Evolutionary conservation across 257 asterid genomes (phyloP).

Genomic region (Asclepias syriaca): DNA sequence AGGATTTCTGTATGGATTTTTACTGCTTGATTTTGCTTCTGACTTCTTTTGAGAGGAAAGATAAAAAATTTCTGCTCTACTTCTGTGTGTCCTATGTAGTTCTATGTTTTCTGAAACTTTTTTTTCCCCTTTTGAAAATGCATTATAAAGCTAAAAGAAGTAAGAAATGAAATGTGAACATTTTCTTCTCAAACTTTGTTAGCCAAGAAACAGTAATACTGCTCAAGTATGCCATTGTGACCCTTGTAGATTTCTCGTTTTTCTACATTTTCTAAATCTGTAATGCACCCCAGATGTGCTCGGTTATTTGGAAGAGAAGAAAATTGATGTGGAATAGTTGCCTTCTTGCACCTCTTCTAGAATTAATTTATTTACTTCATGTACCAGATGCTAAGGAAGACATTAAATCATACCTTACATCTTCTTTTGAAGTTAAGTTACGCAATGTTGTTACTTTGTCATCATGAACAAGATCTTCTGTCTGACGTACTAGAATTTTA

Average conservation of each 20-base stretch:
- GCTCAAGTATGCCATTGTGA: not conserved
- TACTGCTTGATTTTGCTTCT: not conserved
- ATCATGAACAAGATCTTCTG: not conserved
- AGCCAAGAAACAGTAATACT: not conserved
- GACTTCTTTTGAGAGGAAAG: not conserved
- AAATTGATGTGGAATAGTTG: not conserved
- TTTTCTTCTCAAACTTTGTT: not conserved
- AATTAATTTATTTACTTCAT: not conserved
- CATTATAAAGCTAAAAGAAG: not conserved
- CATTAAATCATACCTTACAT: not conserved
- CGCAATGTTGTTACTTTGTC: not conserved
- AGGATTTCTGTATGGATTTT: not conserved
- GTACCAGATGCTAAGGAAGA: not conserved
- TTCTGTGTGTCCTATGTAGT: not conserved
- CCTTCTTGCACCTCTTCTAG: not conserved
- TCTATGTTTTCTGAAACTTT: not conserved
- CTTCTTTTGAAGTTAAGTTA: not conserved
- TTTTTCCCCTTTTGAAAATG: too few relatives aligned
- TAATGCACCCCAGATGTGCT: not conserved
- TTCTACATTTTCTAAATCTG: not conserved
- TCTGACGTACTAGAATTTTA: constrained; percentile 2
- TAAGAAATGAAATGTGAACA: not conserved
- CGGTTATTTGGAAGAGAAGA: not conserved
- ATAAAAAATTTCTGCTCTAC: not conserved
- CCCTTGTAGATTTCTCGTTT: not conserved